Percentiles rank a stretch among this genome's conserved stretches.
Conservation (phyloP, 768 basidiomycete genomes). For the Exidia glandulosa region DNA sequence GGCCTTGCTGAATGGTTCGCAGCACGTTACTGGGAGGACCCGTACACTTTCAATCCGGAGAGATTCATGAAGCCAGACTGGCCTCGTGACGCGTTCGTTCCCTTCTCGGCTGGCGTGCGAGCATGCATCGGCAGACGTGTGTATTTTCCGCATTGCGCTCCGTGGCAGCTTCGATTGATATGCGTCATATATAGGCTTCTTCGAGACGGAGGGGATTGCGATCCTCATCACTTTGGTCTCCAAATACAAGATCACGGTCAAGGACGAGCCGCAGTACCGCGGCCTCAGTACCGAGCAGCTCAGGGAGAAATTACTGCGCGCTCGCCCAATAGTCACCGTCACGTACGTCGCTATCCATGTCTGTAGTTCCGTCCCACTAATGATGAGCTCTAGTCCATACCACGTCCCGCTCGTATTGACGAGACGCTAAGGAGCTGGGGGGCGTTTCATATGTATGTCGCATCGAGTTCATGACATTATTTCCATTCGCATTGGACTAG, state of each 20-base stretch:
- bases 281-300: constrained; percentile 34
- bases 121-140: background rate
- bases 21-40: constrained; percentile 5
- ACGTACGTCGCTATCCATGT: constrained; percentile 35
- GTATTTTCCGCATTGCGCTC: background rate
- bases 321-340: constrained; percentile 28
- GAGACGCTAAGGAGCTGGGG: too few relatives aligned
- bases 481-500: too few relatives aligned
- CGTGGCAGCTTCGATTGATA: background rate
- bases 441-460: too few relatives aligned
- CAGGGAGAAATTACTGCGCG: constrained; percentile 18
- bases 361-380: too few relatives aligned
- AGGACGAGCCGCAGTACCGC: constrained; percentile 26
- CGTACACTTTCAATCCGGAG: constrained; percentile 1
- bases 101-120: constrained; percentile 2
- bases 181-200: constrained; percentile 16
- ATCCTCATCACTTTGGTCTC: constrained; percentile 38
- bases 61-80: constrained; percentile 4
- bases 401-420: too few relatives aligned
- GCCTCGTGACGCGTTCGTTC: constrained; percentile 1
- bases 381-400: too few relatives aligned
- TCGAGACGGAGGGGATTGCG: constrained; percentile 42
- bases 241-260: constrained; percentile 30
- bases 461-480: too few relatives aligned
- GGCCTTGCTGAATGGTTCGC: constrained; percentile 8